These are phyloP conservation scores for Erigeron canadensis DNA, from an alignment of 129 eudicot genomes.

Conservation along the genomic window DNA sequence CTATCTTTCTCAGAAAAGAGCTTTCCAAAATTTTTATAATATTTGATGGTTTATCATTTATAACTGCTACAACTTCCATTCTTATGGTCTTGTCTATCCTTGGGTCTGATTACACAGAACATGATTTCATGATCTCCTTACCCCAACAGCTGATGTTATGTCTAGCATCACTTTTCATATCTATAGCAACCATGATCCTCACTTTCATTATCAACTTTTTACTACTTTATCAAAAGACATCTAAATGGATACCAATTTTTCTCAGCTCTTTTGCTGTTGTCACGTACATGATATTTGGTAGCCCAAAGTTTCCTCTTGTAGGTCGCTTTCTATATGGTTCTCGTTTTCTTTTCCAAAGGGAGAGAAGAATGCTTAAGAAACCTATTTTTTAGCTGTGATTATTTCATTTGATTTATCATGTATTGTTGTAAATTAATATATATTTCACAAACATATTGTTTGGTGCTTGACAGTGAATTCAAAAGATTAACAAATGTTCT, in stretches of 20 bases:
- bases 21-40: neutral
- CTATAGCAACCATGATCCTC: neutral
- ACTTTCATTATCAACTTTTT: neutral
- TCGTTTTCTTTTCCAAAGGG: neutral
- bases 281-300: neutral
- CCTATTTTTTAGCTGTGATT: neutral
- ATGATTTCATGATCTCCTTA: neutral
- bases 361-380: neutral
- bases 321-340: constrained; percentile 1
- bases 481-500: neutral
- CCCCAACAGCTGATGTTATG: neutral
- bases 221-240: neutral
- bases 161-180: neutral
- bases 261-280: neutral
- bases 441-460: neutral
- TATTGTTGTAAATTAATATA: neutral
- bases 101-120: neutral
- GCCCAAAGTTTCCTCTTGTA: neutral
- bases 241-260: neutral
- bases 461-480: neutral
- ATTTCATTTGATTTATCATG: neutral
- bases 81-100: constrained; percentile 5
- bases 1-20: neutral
- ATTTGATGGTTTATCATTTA: constrained; percentile 3
- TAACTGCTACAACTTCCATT: neutral